Evolutionary conservation across 176 grass and related monocot species (phyloP).

Genomic region (Carex littledalei): DNA sequence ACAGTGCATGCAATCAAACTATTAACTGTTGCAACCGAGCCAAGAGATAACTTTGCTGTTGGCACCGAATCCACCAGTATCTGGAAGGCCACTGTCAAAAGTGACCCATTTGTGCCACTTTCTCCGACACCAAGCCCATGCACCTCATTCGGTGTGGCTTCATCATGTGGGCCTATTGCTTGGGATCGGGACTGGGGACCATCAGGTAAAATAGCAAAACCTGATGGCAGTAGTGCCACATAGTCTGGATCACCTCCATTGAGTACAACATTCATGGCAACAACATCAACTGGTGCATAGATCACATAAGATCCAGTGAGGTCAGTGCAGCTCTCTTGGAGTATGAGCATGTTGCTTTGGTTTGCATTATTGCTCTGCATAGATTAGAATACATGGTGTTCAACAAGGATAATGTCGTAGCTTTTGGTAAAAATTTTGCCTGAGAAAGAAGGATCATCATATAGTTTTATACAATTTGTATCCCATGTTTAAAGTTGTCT

Average conservation of each 20-base stretch:
- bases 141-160: slow-evolving; percentile 6
- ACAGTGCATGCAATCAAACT: slow-evolving; percentile 80
- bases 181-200: slow-evolving; percentile 16
- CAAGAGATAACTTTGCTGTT: slow-evolving; percentile 76
- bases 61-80: slow-evolving; percentile 77
- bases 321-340: slow-evolving; percentile 81
- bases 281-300: slow-evolving; percentile 75
- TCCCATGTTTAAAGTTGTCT: not conserved
- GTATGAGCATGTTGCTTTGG: slow-evolving; percentile 85
- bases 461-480: not conserved
- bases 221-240: slow-evolving; percentile 64
- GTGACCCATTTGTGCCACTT: slow-evolving; percentile 37
- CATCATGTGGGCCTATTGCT: slow-evolving; percentile 10
- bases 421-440: not conserved
- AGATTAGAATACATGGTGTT: not conserved
- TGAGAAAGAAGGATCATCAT: not conserved
- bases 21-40: slow-evolving; percentile 82
- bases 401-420: not conserved
- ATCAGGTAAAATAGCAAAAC: slow-evolving; percentile 79
- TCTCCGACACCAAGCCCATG: slow-evolving; percentile 20
- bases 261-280: slow-evolving; percentile 82
- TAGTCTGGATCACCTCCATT: slow-evolving; percentile 68
- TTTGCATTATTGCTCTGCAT: slow-evolving; percentile 61
- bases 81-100: slow-evolving; percentile 84
- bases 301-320: slow-evolving; percentile 69